Conservation (phyloP, 768 basidiomycete genomes). For the Calocybe cyanea region DNA sequence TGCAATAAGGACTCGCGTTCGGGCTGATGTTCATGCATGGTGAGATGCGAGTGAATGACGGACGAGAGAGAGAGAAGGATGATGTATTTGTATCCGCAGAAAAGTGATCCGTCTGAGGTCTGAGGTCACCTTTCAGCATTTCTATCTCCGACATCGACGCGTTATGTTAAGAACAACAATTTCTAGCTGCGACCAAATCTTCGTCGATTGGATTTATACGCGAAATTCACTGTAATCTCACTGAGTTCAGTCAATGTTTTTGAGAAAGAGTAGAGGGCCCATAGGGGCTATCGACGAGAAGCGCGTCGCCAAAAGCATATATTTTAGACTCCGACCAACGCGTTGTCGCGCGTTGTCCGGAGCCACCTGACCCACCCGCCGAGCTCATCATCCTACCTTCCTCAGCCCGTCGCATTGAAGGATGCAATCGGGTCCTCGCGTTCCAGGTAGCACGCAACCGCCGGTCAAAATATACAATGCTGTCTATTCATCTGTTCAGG, state of each 20-base stretch:
- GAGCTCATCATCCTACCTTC: constrained; percentile 15
- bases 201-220: no score
- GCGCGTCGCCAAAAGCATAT: no score
- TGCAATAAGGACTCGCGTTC: constrained; percentile 42
- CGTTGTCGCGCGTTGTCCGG: constrained; percentile 37
- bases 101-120: background rate
- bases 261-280: no score
- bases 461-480: constrained; percentile 91
- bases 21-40: constrained; percentile 38
- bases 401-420: constrained; percentile 21
- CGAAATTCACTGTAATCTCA: no score
- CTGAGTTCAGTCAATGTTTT: no score
- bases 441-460: constrained; percentile 40
- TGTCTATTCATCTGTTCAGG: constrained; percentile 89
- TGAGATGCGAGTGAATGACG: no score
- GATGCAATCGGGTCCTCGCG: constrained; percentile 47
- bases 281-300: no score
- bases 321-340: constrained; percentile 32
- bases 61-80: no score
- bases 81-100: background rate
- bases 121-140: background rate
- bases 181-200: no score
- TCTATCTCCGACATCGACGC: constrained; percentile 16
- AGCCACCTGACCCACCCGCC: constrained; percentile 31
- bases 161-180: constrained; percentile 11